Percentiles rank a stretch among this genome's conserved stretches.
Conservation (phyloP, 179 eudicot genomes). For the Silene vulgaris region DNA sequence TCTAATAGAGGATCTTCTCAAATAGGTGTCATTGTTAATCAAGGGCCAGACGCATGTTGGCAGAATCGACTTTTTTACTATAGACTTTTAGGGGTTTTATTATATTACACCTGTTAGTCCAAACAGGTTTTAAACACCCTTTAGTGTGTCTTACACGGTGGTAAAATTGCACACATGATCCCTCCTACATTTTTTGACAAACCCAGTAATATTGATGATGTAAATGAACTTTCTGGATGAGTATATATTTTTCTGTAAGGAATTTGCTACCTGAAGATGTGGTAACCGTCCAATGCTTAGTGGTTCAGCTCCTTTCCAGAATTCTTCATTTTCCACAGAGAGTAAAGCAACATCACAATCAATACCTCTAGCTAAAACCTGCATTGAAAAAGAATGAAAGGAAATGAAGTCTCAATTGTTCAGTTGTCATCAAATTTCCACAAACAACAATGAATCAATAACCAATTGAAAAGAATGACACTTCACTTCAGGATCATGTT, state of each 20-base stretch:
- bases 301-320: conserved; percentile 89
- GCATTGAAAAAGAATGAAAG: conserved; percentile 28
- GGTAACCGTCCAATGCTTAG: conserved; percentile 75
- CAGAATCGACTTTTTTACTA: background rate
- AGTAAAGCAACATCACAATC: conserved; percentile 95
- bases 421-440: background rate
- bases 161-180: conserved; percentile 1
- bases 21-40: background rate
- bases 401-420: conserved; percentile 20
- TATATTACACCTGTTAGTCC: background rate
- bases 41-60: background rate
- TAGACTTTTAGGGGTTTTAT: background rate
- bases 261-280: conserved; percentile 61
- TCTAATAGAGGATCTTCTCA: background rate
- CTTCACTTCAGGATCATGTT: background rate
- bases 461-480: background rate
- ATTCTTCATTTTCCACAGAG: conserved; percentile 75
- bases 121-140: background rate
- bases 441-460: conserved; percentile 4
- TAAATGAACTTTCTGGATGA: background rate
- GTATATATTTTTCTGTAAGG: conserved; percentile 1
- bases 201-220: background rate
- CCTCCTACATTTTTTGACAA: background rate
- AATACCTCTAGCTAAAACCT: conserved; percentile 92
- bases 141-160: background rate